Conservation (phyloP, 345 rosid genomes). For the Adansonia digitata region DNA sequence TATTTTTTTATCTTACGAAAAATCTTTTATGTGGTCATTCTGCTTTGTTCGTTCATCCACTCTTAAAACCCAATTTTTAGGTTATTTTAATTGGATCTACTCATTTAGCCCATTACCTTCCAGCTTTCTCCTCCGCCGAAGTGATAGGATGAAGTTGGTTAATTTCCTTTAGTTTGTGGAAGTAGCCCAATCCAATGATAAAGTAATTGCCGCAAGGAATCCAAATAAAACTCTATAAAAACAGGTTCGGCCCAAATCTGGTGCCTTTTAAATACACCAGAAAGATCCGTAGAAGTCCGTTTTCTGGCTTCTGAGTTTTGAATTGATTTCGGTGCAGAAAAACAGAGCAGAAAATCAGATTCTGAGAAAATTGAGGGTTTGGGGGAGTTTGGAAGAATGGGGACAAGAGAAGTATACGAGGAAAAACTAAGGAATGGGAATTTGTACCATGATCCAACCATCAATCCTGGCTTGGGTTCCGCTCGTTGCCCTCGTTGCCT, state of each 20-base stretch:
- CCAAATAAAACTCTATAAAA: neutral
- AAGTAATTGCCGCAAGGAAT: neutral
- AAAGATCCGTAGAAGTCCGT: neutral
- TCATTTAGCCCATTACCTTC: too few relatives aligned
- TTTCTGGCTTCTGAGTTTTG: neutral
- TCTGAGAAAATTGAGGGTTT: neutral
- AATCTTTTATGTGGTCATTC: too few relatives aligned
- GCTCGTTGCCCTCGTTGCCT: constrained; percentile 96
- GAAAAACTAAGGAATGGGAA: constrained; percentile 71
- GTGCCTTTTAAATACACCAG: neutral
- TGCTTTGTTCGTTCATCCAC: too few relatives aligned
- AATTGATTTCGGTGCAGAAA: too few relatives aligned
- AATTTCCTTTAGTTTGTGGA: too few relatives aligned
- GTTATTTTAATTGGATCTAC: too few relatives aligned
- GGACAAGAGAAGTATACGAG: constrained; percentile 84
- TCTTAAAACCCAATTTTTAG: too few relatives aligned
- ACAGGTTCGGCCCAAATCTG: neutral
- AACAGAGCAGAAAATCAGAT: neutral
- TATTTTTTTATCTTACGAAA: too few relatives aligned
- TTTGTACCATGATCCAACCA: constrained; percentile 75
- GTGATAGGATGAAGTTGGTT: too few relatives aligned
- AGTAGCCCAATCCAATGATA: too few relatives aligned
- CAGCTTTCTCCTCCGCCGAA: too few relatives aligned
- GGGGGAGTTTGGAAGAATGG: constrained; percentile 33
- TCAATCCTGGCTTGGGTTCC: constrained; percentile 81